Conservation (phyloP, 1,284 basidiomycete genomes). For the Naganishia sp. region DNA sequence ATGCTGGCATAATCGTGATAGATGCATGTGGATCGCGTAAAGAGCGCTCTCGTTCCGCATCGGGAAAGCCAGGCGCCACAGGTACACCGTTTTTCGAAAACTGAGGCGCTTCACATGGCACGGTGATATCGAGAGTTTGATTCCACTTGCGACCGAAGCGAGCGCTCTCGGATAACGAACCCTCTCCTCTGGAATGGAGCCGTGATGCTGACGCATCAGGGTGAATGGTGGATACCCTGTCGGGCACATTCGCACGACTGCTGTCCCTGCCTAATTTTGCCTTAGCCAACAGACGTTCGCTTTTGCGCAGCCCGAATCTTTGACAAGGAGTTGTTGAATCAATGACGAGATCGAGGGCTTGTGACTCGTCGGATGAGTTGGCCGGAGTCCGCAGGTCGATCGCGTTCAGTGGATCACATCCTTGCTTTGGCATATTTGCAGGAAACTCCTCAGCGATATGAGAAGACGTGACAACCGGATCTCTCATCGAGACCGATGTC, state of each 20-base stretch:
- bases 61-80: too few relatives aligned
- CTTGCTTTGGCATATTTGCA: too few relatives aligned
- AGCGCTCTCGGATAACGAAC: not conserved
- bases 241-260: slow-evolving; percentile 7
- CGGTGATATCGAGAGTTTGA: too few relatives aligned
- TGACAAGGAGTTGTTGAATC: not conserved
- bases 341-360: not conserved
- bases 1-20: too few relatives aligned
- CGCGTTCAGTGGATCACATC: not conserved
- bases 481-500: not conserved
- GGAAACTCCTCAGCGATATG: not conserved
- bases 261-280: slow-evolving; percentile 15
- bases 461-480: not conserved
- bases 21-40: too few relatives aligned
- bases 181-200: not conserved
- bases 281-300: not conserved
- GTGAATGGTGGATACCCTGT: not conserved
- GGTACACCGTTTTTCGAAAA: too few relatives aligned
- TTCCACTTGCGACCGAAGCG: too few relatives aligned
- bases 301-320: not conserved
- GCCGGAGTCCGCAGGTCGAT: slow-evolving; percentile 18
- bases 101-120: too few relatives aligned
- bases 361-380: not conserved
- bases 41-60: too few relatives aligned
- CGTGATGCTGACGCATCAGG: not conserved